These are phyloP conservation scores for Leishmania amazonensis DNA, from an alignment of 208 protist species.

Conservation along the genomic window DNA sequence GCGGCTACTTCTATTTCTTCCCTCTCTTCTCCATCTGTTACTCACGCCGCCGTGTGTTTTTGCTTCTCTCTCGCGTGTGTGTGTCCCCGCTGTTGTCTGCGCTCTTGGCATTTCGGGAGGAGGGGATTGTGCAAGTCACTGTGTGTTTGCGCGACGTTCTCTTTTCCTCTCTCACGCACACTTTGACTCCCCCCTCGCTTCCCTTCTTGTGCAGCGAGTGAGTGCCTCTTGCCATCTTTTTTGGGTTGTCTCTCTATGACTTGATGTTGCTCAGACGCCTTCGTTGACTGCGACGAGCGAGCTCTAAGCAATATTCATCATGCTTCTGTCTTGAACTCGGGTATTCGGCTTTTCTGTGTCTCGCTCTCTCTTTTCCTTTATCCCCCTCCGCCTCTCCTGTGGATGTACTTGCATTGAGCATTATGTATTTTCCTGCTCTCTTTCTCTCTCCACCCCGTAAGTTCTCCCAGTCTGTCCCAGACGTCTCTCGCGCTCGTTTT, in stretches of 20 bases:
- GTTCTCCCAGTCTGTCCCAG: neutral
- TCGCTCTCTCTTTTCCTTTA: neutral
- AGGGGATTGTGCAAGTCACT: neutral
- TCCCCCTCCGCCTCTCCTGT: no score
- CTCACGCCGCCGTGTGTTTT: neutral
- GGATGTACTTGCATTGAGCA: neutral
- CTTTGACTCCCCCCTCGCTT: neutral
- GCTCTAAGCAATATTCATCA: neutral
- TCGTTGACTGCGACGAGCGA: neutral
- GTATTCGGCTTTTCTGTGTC: neutral
- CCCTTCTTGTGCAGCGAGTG: neutral
- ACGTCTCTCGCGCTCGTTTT: neutral
- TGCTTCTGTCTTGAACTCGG: neutral
- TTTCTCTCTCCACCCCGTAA: neutral
- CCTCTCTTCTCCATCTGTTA: neutral
- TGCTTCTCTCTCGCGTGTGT: neutral
- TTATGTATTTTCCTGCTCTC: neutral
- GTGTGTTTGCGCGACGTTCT: neutral
- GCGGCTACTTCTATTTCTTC: neutral
- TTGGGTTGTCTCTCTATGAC: neutral
- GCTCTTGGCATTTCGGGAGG: neutral
- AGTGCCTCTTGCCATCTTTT: neutral
- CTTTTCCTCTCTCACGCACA: neutral
- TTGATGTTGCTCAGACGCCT: neutral
- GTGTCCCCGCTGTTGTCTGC: neutral